Conservation (phyloP, 345 rosid species). For the Rhodamnia rubescens region DNA sequence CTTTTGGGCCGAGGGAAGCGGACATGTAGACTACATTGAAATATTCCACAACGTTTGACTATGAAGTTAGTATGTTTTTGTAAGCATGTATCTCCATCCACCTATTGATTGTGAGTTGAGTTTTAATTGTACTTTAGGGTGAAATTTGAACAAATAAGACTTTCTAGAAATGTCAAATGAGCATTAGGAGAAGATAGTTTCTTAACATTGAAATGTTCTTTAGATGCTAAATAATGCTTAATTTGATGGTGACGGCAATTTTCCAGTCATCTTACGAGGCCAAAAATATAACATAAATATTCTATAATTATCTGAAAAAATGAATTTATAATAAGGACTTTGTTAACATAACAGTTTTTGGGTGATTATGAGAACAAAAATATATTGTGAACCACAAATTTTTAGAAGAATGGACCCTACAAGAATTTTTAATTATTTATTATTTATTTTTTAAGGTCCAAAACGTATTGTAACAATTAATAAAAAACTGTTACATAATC, state of each 20-base stretch:
- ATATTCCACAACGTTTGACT: not conserved
- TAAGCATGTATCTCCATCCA: not conserved
- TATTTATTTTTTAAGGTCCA: too few species aligned
- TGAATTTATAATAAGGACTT: too few species aligned
- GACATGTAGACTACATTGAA: not conserved
- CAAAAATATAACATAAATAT: not conserved
- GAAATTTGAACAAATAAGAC: not conserved
- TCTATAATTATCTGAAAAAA: not conserved
- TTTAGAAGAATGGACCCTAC: too few species aligned
- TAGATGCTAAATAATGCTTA: not conserved
- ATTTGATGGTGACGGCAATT: not conserved
- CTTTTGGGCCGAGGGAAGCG: not conserved
- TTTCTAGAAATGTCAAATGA: not conserved
- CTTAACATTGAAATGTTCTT: not conserved
- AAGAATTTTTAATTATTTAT: too few species aligned
- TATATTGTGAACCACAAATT: too few species aligned
- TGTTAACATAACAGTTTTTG: too few species aligned
- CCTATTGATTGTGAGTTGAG: not conserved
- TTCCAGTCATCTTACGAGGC: not conserved
- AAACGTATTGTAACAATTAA: too few species aligned
- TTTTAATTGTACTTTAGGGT: not conserved
- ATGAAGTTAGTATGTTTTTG: not conserved
- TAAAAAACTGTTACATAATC: too few species aligned
- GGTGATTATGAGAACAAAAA: too few species aligned
- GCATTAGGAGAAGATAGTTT: not conserved